Conservation (phyloP, 2,329 filamentous ascomycete species). For the Westerdykella ornata region DNA sequence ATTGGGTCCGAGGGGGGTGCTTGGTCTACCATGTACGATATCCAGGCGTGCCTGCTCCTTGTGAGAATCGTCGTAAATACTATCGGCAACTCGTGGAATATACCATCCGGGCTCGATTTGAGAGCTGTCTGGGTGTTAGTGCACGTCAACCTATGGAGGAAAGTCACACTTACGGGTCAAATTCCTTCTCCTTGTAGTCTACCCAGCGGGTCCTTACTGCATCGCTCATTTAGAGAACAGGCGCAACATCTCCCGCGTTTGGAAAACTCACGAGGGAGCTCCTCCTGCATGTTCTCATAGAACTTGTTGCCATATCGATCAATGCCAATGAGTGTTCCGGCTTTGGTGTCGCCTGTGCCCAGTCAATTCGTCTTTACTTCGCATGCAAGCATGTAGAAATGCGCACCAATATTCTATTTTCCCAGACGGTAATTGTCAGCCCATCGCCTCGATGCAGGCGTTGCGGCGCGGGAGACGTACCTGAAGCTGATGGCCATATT, state of each 20-base stretch:
- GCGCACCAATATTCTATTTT: slow-evolving; percentile 36
- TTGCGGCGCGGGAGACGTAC: slow-evolving; percentile 52
- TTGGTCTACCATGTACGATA: slow-evolving; percentile 86
- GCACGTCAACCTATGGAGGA: neutral
- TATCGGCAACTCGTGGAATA: slow-evolving; percentile 1
- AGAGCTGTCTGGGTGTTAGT: slow-evolving; percentile 48
- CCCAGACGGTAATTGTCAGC: slow-evolving; percentile 21
- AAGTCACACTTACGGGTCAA: slow-evolving; percentile 56
- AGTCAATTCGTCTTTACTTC: slow-evolving; percentile 25
- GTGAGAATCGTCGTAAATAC: slow-evolving; percentile 1
- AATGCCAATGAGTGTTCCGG: slow-evolving; percentile 72
- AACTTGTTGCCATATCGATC: slow-evolving; percentile 97
- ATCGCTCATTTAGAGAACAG: slow-evolving; percentile 48
- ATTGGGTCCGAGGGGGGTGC: slow-evolving; percentile 71
- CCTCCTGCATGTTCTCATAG: slow-evolving; percentile 85
- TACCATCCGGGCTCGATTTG: slow-evolving; percentile 90
- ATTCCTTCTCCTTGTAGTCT: slow-evolving; percentile 86
- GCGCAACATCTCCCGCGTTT: slow-evolving; percentile 80
- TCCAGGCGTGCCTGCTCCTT: slow-evolving; percentile 74
- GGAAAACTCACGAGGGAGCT: slow-evolving; percentile 67
- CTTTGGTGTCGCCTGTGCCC: slow-evolving; percentile 82
- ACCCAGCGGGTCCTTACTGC: slow-evolving; percentile 93
- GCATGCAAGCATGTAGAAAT: neutral
- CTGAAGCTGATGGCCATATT: slow-evolving; percentile 87
- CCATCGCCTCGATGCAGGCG: slow-evolving; percentile 14